Evolutionary conservation across 2,329 filamentous ascomycete species (phyloP).

Genomic region (Endoconidiophora laricicola): DNA sequence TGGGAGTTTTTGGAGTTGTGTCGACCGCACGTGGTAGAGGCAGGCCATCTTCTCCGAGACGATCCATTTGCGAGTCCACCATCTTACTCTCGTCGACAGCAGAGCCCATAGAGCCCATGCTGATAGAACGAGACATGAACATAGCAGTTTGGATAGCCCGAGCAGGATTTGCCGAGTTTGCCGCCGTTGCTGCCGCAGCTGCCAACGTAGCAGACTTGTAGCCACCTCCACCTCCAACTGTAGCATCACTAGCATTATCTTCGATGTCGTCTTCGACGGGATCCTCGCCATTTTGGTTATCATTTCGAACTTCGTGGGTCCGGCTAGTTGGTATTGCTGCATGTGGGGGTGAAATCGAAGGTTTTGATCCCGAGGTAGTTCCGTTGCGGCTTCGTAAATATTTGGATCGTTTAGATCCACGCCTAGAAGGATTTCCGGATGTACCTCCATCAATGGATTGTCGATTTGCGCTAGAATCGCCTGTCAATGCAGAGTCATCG

Average conservation of each 20-base stretch:
- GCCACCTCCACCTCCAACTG: conserved; percentile 36
- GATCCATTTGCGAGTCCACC: conserved; percentile 28
- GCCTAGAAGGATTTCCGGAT: background rate
- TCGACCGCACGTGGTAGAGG: conserved; percentile 16
- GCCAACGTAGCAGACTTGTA: conserved; percentile 8
- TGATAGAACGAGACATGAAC: conserved; percentile 46
- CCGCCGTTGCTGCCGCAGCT: conserved; percentile 36
- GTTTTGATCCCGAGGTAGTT: conserved; percentile 1
- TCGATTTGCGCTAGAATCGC: background rate
- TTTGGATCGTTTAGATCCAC: conserved; percentile 10
- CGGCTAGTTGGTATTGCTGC: background rate
- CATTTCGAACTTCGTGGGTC: background rate
- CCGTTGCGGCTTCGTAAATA: conserved; percentile 12
- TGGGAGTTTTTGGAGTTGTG: conserved; percentile 53
- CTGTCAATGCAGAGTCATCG: conserved; percentile 8
- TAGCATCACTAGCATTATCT: conserved; percentile 56
- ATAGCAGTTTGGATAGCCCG: conserved; percentile 23
- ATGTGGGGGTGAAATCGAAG: background rate
- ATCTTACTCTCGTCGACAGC: conserved; percentile 38
- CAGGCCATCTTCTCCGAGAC: conserved; percentile 31
- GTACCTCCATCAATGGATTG: conserved; percentile 1
- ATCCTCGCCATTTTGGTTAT: conserved; percentile 3
- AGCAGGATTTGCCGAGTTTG: conserved; percentile 62
- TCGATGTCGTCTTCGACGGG: conserved; percentile 27
- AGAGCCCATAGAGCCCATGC: conserved; percentile 78